phyloP scores from a whole-genome alignment of 805 yeast genomes.

The Saccharomycopsis sp. region DNA sequence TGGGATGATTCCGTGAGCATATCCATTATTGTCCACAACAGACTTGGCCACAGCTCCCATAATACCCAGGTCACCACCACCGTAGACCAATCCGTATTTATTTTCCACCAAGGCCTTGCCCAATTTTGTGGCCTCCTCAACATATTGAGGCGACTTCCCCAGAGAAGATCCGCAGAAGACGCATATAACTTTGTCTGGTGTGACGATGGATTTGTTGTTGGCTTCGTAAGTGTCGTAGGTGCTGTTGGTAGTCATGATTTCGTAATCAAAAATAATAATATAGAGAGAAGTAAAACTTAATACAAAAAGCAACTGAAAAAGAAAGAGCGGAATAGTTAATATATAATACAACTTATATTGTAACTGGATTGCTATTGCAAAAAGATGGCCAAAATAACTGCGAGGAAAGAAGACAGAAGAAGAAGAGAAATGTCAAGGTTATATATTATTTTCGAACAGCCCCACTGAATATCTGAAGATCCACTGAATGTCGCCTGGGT shows the following conservation, averaged over 20 bases:
- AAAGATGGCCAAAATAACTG: neutral
- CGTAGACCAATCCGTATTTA: slow-evolving; percentile 75
- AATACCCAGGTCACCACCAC: slow-evolving; percentile 68
- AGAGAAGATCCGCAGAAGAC: slow-evolving; percentile 84
- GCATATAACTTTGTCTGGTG: slow-evolving; percentile 45
- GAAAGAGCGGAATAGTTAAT: neutral
- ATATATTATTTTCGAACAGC: too few species aligned
- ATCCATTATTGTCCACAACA: slow-evolving; percentile 50
- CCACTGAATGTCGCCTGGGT: neutral
- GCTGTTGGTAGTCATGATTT: neutral
- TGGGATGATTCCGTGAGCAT: slow-evolving; percentile 85
- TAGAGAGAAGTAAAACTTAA: neutral
- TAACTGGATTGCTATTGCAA: neutral
- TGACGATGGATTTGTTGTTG: neutral
- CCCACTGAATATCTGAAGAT: too few species aligned
- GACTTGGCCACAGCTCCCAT: slow-evolving; percentile 74
- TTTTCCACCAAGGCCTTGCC: slow-evolving; percentile 52
- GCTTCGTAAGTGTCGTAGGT: neutral
- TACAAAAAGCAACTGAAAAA: neutral
- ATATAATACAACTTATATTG: too few species aligned
- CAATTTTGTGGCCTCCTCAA: slow-evolving; percentile 49
- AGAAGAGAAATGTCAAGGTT: neutral
- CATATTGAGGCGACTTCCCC: slow-evolving; percentile 48
- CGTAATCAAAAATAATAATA: neutral
- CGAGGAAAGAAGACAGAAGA: neutral